Conservation (phyloP, 768 basidiomycete species). For the Cystobasidiopsis lactophilus region DNA sequence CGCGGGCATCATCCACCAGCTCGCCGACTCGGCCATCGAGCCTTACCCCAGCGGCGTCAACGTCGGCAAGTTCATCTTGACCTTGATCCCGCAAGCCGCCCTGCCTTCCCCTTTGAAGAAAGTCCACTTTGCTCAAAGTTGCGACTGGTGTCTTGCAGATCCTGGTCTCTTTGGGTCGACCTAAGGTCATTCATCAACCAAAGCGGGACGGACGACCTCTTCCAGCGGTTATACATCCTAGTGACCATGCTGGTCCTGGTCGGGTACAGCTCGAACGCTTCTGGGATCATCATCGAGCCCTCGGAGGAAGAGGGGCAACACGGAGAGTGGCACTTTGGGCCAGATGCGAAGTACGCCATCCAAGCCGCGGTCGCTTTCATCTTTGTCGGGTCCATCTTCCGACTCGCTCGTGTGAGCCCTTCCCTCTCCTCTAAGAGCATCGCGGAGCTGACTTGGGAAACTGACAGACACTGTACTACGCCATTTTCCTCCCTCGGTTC, state of each 20-base stretch:
- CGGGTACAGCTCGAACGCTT: conserved; percentile 25
- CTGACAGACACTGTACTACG: no score
- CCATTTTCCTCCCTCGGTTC: no score
- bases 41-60: background rate
- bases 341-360: background rate
- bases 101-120: no score
- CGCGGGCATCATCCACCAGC: conserved; percentile 24
- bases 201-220: conserved; percentile 23
- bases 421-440: no score
- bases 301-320: no score
- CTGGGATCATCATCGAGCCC: conserved; percentile 15
- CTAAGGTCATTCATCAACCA: conserved; percentile 22
- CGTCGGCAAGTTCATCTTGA: background rate
- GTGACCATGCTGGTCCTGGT: conserved; percentile 22
- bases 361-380: conserved; percentile 2
- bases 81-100: no score
- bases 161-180: conserved; percentile 13
- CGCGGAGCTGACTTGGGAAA: no score
- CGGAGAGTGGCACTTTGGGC: background rate
- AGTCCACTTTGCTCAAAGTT: no score
- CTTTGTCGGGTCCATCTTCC: conserved; percentile 3
- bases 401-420: no score
- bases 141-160: background rate
- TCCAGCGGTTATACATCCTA: conserved; percentile 22
- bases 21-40: conserved; percentile 23